Percentiles rank a stretch among this genome's conserved stretches.
Conservation (phyloP, 352 stramenopile genomes). For the Globisporangium nunn region DNA sequence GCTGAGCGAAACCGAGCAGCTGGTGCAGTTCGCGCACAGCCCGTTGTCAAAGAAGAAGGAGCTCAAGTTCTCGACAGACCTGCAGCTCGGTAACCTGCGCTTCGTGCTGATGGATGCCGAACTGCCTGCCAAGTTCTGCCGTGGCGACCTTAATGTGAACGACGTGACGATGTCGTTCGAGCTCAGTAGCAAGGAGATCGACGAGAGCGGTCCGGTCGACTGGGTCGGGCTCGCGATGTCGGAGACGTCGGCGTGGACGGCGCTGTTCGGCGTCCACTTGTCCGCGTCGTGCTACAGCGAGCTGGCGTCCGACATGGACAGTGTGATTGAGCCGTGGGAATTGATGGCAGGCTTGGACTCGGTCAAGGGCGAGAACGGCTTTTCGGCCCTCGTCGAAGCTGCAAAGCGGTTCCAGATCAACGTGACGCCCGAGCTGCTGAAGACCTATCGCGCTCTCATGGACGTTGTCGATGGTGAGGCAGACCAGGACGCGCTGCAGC, state of each 20-base stretch:
- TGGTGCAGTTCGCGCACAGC: conserved; percentile 41
- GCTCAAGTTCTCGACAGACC: conserved; percentile 45
- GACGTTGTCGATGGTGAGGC: conserved; percentile 67
- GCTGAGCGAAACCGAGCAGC: conserved; percentile 39
- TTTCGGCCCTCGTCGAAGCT: conserved; percentile 52
- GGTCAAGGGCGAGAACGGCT: conserved; percentile 47
- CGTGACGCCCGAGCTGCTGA: conserved; percentile 60
- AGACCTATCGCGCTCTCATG: conserved; percentile 71
- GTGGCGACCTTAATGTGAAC: conserved; percentile 58
- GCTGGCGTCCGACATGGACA: conserved; percentile 60
- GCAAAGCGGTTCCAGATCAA: conserved; percentile 74
- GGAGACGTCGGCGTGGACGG: conserved; percentile 47
- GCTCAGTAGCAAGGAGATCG: conserved; percentile 45
- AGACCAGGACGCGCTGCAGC: conserved; percentile 46
- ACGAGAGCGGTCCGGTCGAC: conserved; percentile 40
- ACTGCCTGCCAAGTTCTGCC: conserved; percentile 42
- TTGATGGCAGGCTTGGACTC: conserved; percentile 47
- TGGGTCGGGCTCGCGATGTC: conserved; percentile 47
- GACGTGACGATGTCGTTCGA: conserved; percentile 54
- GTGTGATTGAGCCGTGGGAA: conserved; percentile 69
- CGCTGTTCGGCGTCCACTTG: conserved; percentile 56
- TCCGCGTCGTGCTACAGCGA: conserved; percentile 69
- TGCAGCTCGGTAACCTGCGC: conserved; percentile 55
- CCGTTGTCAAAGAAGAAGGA: conserved; percentile 40
- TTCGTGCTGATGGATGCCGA: conserved; percentile 57